A percentile compares a stretch with the other conserved stretches of the same genome.
phyloP scores from a whole-genome alignment of 2,329 filamentous ascomycete species.

The Chaetomium sp. region DNA sequence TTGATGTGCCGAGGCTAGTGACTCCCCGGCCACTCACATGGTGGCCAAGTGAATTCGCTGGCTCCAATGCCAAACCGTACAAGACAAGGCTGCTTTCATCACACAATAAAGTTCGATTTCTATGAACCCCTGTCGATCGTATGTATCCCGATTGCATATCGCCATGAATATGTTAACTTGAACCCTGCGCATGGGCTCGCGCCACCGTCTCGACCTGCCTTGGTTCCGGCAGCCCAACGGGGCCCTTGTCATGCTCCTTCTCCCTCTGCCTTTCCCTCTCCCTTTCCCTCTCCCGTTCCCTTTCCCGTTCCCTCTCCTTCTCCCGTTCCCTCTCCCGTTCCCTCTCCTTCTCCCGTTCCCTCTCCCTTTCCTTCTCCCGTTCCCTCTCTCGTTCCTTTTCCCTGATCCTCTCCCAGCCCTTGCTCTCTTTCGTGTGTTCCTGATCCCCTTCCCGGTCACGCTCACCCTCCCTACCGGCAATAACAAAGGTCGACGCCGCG shows the following conservation, averaged over 20 bases:
- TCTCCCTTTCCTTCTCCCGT: background rate
- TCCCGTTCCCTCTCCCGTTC: constrained; percentile 23
- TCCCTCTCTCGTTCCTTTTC: constrained; percentile 17
- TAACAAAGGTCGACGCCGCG: background rate
- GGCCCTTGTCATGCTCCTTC: constrained; percentile 2
- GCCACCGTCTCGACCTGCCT: constrained; percentile 12
- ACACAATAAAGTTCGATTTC: background rate
- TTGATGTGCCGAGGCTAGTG: background rate
- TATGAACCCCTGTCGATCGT: background rate
- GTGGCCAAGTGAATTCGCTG: background rate
- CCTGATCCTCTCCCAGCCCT: constrained; percentile 18
- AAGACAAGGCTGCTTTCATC: background rate
- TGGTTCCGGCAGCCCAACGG: constrained; percentile 1
- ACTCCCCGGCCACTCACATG: background rate
- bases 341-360: background rate
- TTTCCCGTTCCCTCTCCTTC: constrained; percentile 9
- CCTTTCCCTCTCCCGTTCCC: constrained; percentile 22
- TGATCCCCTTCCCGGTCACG: constrained; percentile 27
- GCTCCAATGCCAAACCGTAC: background rate
- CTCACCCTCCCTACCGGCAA: constrained; percentile 20
- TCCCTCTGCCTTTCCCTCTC: constrained; percentile 13
- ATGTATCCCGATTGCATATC: background rate
- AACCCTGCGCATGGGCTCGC: background rate
- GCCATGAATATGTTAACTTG: background rate
- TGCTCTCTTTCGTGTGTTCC: constrained; percentile 10